Percentiles rank a stretch among this genome's conserved stretches.
Conservation (phyloP, 164 flowering plant genomes). For the Echeveria elegans region DNA sequence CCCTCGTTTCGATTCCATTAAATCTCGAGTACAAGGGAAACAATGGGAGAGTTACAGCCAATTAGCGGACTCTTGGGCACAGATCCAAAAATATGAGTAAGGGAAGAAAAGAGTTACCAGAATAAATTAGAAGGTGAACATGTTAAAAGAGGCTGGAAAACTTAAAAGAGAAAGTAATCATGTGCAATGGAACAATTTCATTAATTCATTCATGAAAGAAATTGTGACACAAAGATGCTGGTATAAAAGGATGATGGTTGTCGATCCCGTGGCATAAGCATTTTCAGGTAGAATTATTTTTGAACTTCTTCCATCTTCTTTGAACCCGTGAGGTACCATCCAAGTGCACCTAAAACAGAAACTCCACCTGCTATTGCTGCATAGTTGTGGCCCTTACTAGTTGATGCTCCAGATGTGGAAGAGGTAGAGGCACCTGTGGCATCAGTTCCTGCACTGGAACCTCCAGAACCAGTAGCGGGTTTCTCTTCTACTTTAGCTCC, state of each 20-base stretch:
- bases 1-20: too few relatives aligned
- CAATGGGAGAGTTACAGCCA: too few relatives aligned
- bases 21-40: too few relatives aligned
- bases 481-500: conserved; percentile 62
- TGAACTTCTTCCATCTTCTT: conserved; percentile 61
- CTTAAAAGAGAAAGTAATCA: too few relatives aligned
- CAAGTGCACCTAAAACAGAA: conserved; percentile 42
- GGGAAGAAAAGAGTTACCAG: background rate
- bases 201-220: too few relatives aligned
- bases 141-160: too few relatives aligned
- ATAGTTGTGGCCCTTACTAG: conserved; percentile 72
- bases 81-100: too few relatives aligned
- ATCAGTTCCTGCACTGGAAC: conserved; percentile 26
- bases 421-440: conserved; percentile 34
- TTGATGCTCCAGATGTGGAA: conserved; percentile 49
- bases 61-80: too few relatives aligned
- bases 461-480: conserved; percentile 31
- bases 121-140: too few relatives aligned
- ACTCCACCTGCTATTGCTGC: conserved; percentile 61
- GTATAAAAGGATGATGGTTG: background rate
- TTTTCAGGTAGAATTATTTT: conserved; percentile 27
- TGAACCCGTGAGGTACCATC: conserved; percentile 58
- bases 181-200: too few relatives aligned
- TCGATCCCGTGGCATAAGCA: background rate
- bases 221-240: background rate